These are phyloP conservation scores for Erythrophleum fordii DNA, from an alignment of 306 rosid genomes.

Conservation along the genomic window DNA sequence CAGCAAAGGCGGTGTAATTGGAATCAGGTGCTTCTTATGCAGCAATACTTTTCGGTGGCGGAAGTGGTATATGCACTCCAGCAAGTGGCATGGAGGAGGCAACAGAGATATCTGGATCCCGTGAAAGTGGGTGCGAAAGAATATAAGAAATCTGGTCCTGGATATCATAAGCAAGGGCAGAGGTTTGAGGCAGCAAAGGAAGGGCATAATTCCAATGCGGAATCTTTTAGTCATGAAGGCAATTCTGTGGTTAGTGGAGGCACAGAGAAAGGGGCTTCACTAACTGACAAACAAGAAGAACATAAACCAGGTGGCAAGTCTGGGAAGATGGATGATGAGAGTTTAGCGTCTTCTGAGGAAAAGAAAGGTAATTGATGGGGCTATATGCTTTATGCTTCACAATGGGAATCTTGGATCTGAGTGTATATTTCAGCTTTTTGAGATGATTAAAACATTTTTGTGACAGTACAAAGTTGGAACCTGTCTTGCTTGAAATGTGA, in stretches of 20 bases:
- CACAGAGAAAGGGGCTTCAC: slow-evolving; percentile 55
- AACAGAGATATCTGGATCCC: slow-evolving; percentile 70
- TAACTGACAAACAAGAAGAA: slow-evolving; percentile 51
- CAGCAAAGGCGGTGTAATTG: slow-evolving; percentile 82
- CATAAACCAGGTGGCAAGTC: slow-evolving; percentile 52
- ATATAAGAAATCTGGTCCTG: slow-evolving; percentile 60
- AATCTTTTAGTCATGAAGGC: slow-evolving; percentile 51
- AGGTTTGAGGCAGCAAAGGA: slow-evolving; percentile 64
- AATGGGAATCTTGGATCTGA: slow-evolving; percentile 9
- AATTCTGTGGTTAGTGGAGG: slow-evolving; percentile 46
- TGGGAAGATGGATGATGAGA: slow-evolving; percentile 54
- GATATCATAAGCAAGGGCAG: slow-evolving; percentile 64
- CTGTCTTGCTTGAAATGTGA: neutral
- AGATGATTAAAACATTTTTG: slow-evolving; percentile 5
- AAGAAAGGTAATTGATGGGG: slow-evolving; percentile 56
- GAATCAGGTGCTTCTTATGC: slow-evolving; percentile 95
- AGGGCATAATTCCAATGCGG: slow-evolving; percentile 57
- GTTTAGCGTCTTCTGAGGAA: slow-evolving; percentile 46
- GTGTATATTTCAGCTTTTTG: slow-evolving; percentile 4
- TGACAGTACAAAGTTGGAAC: slow-evolving; percentile 3
- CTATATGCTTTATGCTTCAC: neutral
- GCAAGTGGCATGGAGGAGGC: slow-evolving; percentile 83
- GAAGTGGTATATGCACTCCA: slow-evolving; percentile 77
- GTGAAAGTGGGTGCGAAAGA: slow-evolving; percentile 66
- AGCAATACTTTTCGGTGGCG: slow-evolving; percentile 85